Percentiles rank a stretch among this genome's conserved stretches.
Evolutionary conservation across 495 filamentous ascomycete genomes (phyloP).

Genomic region (Ramalina intermedia): DNA sequence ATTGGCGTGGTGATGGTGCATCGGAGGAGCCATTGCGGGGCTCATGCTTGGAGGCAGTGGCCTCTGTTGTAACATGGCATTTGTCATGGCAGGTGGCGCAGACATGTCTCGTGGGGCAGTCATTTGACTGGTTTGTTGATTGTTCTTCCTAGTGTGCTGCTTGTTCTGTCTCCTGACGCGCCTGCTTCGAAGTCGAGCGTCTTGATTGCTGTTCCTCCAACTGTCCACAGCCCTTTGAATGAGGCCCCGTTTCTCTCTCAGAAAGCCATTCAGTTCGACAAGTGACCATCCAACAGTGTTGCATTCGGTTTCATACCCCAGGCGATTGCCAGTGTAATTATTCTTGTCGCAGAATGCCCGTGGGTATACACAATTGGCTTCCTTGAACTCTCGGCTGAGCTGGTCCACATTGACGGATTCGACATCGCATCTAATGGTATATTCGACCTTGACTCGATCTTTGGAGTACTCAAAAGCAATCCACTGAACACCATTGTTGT

Average conservation of each 20-base stretch:
- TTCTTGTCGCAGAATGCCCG: conserved; percentile 90
- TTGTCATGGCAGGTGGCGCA: conserved; percentile 17
- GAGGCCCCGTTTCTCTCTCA: conserved; percentile 83
- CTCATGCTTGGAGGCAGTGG: conserved; percentile 41
- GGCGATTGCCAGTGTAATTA: conserved; percentile 84
- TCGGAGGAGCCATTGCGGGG: conserved; percentile 46
- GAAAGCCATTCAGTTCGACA: conserved; percentile 77
- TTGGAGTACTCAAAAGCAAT: conserved; percentile 98
- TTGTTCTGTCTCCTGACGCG: conserved; percentile 91
- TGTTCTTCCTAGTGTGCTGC: conserved; percentile 57
- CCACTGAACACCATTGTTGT: conserved; percentile 96
- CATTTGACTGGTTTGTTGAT: conserved; percentile 35
- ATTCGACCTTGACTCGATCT: conserved; percentile 98
- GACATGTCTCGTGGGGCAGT: conserved; percentile 38
- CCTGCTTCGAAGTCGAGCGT: conserved; percentile 75
- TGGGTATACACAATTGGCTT: conserved; percentile 95
- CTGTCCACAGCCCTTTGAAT: conserved; percentile 97
- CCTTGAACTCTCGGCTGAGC: conserved; percentile 79
- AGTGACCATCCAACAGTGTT: conserved; percentile 96
- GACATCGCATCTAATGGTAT: conserved; percentile 95
- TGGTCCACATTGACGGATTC: conserved; percentile 88
- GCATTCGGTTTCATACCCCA: conserved; percentile 96
- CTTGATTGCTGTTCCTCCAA: conserved; percentile 98
- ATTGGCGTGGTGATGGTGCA: conserved; percentile 72
- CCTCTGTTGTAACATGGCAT: conserved; percentile 30